A percentile compares a stretch with the other conserved stretches of the same genome.
Evolutionary conservation across 805 yeast genomes (phyloP).

Genomic region (Saccharomycopsis fibuligera): DNA sequence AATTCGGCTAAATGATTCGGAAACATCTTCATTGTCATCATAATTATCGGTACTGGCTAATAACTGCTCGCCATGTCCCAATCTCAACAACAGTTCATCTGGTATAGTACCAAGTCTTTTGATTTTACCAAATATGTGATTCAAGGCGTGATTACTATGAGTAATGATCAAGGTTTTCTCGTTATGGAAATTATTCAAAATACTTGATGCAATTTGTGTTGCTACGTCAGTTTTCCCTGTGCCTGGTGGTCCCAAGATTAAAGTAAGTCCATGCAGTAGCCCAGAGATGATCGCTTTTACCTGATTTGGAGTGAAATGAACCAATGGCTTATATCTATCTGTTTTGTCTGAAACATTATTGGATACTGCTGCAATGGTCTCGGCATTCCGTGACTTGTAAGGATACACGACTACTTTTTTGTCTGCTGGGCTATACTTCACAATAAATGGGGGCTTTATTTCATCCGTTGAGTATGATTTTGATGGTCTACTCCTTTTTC

Average conservation of each 20-base stretch:
- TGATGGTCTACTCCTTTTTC: too few relatives aligned
- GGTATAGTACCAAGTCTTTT: conserved; percentile 22
- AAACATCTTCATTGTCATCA: conserved; percentile 4
- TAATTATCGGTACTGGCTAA: conserved; percentile 7
- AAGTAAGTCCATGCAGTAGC: conserved; percentile 21
- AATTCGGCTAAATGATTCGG: conserved; percentile 7
- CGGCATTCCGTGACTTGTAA: too few relatives aligned
- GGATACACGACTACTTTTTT: too few relatives aligned
- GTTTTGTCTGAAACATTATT: too few relatives aligned
- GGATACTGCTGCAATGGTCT: too few relatives aligned
- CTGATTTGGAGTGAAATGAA: conserved; percentile 19
- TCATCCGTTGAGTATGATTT: too few relatives aligned
- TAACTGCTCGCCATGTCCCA: conserved; percentile 25
- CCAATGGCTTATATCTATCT: background rate
- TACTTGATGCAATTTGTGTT: conserved; percentile 24
- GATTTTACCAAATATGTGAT: conserved; percentile 24
- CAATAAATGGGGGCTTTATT: too few relatives aligned
- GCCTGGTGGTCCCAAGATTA: conserved; percentile 23
- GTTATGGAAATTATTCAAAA: conserved; percentile 25
- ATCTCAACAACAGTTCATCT: conserved; percentile 24
- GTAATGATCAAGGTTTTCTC: conserved; percentile 30
- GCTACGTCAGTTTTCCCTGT: conserved; percentile 32
- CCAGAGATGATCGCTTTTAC: conserved; percentile 27
- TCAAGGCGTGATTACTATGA: conserved; percentile 24
- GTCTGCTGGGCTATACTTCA: too few relatives aligned